phyloP scores from a whole-genome alignment of 805 yeast species.

The Starmerella stigmatis region DNA sequence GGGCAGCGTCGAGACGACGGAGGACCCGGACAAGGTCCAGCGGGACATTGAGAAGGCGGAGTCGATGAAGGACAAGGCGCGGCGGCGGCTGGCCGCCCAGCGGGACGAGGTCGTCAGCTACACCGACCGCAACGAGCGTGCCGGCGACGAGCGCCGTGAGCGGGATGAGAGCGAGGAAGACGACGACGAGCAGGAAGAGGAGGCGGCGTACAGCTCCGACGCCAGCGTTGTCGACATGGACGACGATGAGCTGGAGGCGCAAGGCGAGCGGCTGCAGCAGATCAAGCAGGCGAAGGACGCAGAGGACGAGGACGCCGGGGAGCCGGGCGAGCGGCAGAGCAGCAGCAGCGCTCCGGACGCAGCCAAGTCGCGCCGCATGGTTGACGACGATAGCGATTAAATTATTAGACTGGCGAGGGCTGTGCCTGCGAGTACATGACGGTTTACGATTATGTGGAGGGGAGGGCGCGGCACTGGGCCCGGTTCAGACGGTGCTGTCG shows the following conservation, averaged over 20 bases:
- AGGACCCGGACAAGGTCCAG: slow-evolving; percentile 38
- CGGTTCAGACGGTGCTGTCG: background rate
- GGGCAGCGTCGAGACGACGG: slow-evolving; percentile 33
- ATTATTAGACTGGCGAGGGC: no score
- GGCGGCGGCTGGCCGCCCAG: slow-evolving; percentile 35
- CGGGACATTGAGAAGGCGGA: slow-evolving; percentile 37
- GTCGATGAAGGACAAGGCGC: slow-evolving; percentile 32
- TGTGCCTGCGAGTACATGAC: no score
- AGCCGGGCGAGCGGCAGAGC: background rate
- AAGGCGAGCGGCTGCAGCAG: slow-evolving; percentile 14
- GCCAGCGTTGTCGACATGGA: slow-evolving; percentile 17
- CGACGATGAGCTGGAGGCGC: slow-evolving; percentile 24
- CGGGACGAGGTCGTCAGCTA: slow-evolving; percentile 25
- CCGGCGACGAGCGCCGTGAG: slow-evolving; percentile 13
- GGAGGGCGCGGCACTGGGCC: background rate
- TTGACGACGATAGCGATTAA: slow-evolving; percentile 24
- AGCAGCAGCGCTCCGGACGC: background rate
- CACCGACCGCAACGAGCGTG: slow-evolving; percentile 14
- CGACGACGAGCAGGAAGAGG: slow-evolving; percentile 18
- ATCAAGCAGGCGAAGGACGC: slow-evolving; percentile 14
- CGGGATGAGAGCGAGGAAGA: slow-evolving; percentile 16
- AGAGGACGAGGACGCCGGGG: background rate
- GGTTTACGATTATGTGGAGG: background rate
- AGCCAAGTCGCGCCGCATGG: slow-evolving; percentile 15
- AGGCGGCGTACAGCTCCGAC: slow-evolving; percentile 15